Conservation (phyloP, 139 green algal species). For the Eudorina sp. region DNA sequence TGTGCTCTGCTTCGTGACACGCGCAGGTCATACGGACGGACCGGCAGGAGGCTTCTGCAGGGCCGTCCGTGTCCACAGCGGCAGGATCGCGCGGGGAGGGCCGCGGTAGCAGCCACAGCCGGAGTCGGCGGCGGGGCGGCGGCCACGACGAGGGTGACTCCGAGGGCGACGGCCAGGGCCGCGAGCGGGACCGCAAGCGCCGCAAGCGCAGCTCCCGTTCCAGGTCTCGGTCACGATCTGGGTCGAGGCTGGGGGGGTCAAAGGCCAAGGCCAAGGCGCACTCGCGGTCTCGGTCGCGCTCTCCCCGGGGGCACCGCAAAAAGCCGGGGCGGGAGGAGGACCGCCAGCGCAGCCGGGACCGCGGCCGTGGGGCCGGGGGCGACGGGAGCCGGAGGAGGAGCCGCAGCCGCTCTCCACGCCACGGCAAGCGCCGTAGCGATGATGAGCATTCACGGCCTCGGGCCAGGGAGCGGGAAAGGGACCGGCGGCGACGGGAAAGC, state of each 20-base stretch:
- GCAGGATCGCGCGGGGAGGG: not conserved
- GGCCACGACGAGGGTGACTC: not conserved
- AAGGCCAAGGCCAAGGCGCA: not conserved
- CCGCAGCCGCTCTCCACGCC: not conserved
- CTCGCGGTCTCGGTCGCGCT: not conserved
- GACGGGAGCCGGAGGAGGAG: not conserved
- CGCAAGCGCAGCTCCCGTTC: not conserved
- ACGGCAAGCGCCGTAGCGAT: not conserved
- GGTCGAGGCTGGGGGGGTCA: not conserved
- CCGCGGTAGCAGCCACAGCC: too few species aligned
- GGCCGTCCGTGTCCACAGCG: not conserved
- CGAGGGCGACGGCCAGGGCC: not conserved
- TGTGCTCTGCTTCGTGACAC: too few species aligned
- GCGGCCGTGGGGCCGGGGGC: not conserved
- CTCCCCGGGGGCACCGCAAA: not conserved
- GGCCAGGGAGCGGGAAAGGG: not conserved
- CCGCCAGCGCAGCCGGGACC: not conserved
- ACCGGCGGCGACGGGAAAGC: not conserved
- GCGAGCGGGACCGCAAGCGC: not conserved
- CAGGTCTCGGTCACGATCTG: not conserved
- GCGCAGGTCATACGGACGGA: not conserved
- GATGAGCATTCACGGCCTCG: not conserved
- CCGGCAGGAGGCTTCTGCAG: not conserved
- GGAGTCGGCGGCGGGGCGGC: not conserved
- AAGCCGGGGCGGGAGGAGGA: not conserved